Evolutionary conservation across 257 asterid species (phyloP), one percentile per base, ranked within the genome.

Genomic region (Echium plantagineum): DNA sequence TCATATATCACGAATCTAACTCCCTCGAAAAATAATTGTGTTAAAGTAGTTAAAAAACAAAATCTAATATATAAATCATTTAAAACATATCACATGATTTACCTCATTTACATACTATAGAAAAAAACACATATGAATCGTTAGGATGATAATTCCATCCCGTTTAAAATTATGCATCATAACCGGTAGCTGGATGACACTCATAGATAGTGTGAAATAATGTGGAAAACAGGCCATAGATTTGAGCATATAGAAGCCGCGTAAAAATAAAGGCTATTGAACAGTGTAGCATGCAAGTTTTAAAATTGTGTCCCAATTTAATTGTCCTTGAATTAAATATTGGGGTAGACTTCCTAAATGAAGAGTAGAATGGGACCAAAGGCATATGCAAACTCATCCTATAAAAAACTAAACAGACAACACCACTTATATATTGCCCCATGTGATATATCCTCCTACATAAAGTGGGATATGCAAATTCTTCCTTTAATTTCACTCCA

Each of bases 351-450:
- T 20, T 52, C 22, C 56, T 17, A 18, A 20, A 17, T 10, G n/a
- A 0, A 52, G 56, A 4, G 12, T 16, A 20, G 56, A 7, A 0
- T 52, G 59, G 59, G 59, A 55, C 59, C 59, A 55, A 20, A 55
- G 31, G 16, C 58, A 55, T 5, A 20, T 55, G 59, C 59, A 20
- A n/a, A 21, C 15, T 55, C 30, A 3, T 6, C 9, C 31, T 55
- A 20, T 15, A 30, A 0, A 55, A 24, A 55, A 17, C 30, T 18
- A 55, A 20, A 19, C 24, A 15, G 55, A 28, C 21, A 0, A 17
- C 59, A 30, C 59, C 15, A 21, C 59, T 55, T n/a, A 9, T n/a
- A n/a, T 55, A 55, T 7, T 55, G 31, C 59, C 59, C 59, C 46
- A 35, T 35, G 46, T 35, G 46, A 35, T 35, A 35, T 35, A 8